These are phyloP conservation scores for Wickerhamiella infanticola DNA, from an alignment of 1,139 yeast genomes.

Conservation along the genomic window DNA sequence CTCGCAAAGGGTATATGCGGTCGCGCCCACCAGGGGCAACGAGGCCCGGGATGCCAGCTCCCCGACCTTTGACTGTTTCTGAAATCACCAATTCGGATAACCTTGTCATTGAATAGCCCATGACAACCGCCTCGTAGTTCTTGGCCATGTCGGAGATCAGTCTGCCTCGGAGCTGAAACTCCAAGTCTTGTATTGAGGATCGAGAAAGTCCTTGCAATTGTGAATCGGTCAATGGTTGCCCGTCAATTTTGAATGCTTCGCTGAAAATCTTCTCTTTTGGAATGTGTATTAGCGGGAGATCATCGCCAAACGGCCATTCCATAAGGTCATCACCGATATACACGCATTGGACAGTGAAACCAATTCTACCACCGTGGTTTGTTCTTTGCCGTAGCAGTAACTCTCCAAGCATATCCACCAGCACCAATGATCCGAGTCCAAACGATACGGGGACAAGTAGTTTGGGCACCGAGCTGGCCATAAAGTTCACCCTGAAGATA, in stretches of 20 bases:
- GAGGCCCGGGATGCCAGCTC: conserved; percentile 41
- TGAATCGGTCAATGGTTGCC: conserved; percentile 6
- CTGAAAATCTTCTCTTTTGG: conserved; percentile 1
- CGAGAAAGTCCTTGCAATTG: conserved; percentile 7
- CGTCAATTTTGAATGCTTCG: conserved; percentile 1
- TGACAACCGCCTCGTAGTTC: conserved; percentile 31
- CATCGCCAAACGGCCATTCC: conserved; percentile 13
- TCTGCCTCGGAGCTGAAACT: conserved; percentile 7
- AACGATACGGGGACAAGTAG: conserved; percentile 49
- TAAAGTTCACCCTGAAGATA: conserved; percentile 48
- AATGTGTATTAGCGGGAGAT: conserved; percentile 7
- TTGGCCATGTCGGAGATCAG: conserved; percentile 6
- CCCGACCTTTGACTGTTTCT: conserved; percentile 81
- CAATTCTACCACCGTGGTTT: conserved; percentile 49
- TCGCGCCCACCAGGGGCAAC: conserved; percentile 8
- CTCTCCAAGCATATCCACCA: conserved; percentile 50
- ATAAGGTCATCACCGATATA: conserved; percentile 31
- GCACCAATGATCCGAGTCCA: conserved; percentile 49
- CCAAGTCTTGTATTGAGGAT: conserved; percentile 13
- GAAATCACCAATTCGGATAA: conserved; percentile 68
- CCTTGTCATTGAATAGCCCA: conserved; percentile 74
- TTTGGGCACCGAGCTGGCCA: conserved; percentile 21
- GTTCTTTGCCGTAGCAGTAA: conserved; percentile 44
- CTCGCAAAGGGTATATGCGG: conserved; percentile 57
- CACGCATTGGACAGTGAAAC: conserved; percentile 46